Evolutionary conservation across 2,329 filamentous ascomycete species (phyloP), one percentile per base, ranked within the genome.

Genomic region (Colletotrichum destructivum): DNA sequence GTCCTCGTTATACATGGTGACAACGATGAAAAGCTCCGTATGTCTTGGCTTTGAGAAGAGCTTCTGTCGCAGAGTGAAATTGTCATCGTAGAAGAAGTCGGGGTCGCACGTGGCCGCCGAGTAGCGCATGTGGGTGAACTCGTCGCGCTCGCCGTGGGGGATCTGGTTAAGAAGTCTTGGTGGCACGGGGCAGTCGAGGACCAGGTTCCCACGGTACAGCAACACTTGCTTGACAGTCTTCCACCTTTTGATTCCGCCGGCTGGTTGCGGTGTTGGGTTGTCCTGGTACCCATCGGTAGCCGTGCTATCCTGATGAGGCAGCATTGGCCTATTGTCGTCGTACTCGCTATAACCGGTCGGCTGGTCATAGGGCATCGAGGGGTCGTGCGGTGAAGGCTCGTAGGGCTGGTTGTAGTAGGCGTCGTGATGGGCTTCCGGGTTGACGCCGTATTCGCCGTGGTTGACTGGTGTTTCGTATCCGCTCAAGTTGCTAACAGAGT

Each of bases 191-290:
- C 96, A 99, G 82, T 99, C 96, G 4, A 99, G 91, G 47, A 99
- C 95, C 77, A 99, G 89, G 83, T 99, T 99, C 74, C 96, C 96
- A 75, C 97, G 93, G 87, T 98, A 99, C 64, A 99, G 84, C 77
- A 97, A 92, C n/a, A 99, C 96, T 85, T 98, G 94, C 84, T 98
- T 99, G 60, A 99, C 96, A 0, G 96, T 99, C 87, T 98, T 99
- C 94, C 94, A 98, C 80, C 96, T 89, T 81, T 94, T 92, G 75
- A 98, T 91, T 5, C 88, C 74, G 85, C 88, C 67, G 86, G 89
- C 75, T 87, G 88, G 85, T 31, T 79, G 79, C 40, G 78, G 77
- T 51, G 78, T 77, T 12, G 82, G 82, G 21, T 85, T 81, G 66
- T 88, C 88, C 59, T 80, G 79, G 75, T 86, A 89, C 1, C 81